Evolutionary conservation across 495 filamentous ascomycete species (phyloP), one percentile per base, ranked within the genome.

Genomic region (Xylaria telfairii): DNA sequence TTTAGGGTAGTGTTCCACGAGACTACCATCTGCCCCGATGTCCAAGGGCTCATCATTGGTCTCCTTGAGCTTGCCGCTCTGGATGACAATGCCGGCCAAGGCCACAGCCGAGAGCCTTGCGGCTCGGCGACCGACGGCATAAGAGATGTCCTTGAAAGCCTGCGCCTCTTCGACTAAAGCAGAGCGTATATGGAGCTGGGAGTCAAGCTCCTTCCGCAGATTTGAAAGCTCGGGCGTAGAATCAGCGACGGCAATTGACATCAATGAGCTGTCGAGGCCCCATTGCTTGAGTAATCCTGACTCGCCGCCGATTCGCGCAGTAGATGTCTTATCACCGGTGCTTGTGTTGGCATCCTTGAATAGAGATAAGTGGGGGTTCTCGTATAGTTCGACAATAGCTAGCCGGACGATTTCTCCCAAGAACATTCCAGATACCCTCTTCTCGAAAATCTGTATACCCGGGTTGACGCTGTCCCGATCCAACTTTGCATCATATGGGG

Each of bases 371-470:
- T 83, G 74, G 12, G 88, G 76, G 70, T 92, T 86, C 67, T 90
- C 83, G 70, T 93, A 80, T 77, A 95, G 81, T 42, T 87, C 83
- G 24, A 94, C 75, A 34, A 98, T 79, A 37, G 90, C 90, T 39
- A 92, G 88, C 12, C 96, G 92, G 46, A 97, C 84, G 69, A 99
- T 95, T 78, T 99, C 96, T 65, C 96, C 96, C 26, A 99, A 80
- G 86, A 98, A 99, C 96, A 99, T 99, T 81, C 96, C 96, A 0
- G 92, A 96, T 46, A 99, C 91, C 60, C 96, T 92, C 86, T 99
- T 99, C 84, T 99, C 96, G 82, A 98, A 99, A 92, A 97, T 97
- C 80, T 99, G 96, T 68, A 97, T 89, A 46, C 96, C 96, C 0
- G 96, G 96, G 83, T 99, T 99, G 72, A 93, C 89, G 76, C 89